A percentile compares a stretch with the other conserved stretches of the same genome.
Evolutionary conservation across 441 rosid genomes (phyloP).

Genomic region (Arabidopsis hybrid): DNA sequence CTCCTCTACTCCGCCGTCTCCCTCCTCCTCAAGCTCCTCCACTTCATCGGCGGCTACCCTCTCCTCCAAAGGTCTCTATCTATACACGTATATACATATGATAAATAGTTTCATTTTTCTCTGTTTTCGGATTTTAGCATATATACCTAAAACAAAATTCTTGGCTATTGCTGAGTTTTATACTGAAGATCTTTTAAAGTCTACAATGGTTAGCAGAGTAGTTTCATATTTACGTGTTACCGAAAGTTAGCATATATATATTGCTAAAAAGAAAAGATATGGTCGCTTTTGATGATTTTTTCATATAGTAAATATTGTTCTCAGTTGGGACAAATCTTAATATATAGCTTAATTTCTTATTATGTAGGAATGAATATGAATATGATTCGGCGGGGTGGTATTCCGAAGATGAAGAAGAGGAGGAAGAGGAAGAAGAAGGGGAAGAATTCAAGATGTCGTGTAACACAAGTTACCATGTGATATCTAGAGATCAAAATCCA

Average conservation of each 20-base stretch:
- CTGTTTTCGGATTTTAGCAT: neutral
- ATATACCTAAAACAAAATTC: neutral
- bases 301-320: neutral
- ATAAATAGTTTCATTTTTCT: neutral
- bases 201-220: neutral
- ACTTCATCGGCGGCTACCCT: constrained; percentile 73
- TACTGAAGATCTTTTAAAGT: neutral
- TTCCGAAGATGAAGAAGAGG: constrained; percentile 76
- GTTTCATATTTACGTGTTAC: neutral
- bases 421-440: constrained; percentile 43
- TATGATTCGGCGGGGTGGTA: constrained; percentile 53
- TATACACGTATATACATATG: neutral
- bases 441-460: constrained; percentile 38
- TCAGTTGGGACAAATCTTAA: neutral
- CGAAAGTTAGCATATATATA: neutral
- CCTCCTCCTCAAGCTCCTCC: constrained; percentile 59
- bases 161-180: neutral
- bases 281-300: neutral
- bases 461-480: constrained; percentile 52
- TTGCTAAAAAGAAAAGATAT: neutral
- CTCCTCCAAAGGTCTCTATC: constrained; percentile 60
- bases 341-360: neutral
- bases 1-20: constrained; percentile 68
- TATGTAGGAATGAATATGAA: constrained; percentile 59
- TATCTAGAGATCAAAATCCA: constrained; percentile 42